Evolutionary conservation across 2,329 filamentous ascomycete species (phyloP).

Genomic region (Lasiodiplodia gonubiensis): DNA sequence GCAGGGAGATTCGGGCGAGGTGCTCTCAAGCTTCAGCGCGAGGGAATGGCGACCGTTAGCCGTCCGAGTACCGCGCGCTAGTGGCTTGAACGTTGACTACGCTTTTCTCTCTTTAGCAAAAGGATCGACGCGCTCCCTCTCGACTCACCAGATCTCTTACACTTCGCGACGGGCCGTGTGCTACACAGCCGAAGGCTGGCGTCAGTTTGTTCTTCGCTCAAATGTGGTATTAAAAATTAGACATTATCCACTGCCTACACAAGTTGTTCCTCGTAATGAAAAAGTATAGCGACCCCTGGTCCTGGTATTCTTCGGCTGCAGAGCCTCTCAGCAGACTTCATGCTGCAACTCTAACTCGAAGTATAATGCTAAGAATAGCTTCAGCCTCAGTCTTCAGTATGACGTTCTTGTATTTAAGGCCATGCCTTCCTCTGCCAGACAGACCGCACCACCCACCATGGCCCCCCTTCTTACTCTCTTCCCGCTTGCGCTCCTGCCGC

Average conservation of each 20-base stretch:
- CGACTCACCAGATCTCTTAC: background rate
- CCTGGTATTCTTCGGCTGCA: background rate
- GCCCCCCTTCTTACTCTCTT: background rate
- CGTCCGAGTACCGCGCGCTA: background rate
- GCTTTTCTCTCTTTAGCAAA: constrained; percentile 6
- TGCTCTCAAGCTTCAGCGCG: constrained; percentile 9
- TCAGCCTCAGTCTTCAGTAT: background rate
- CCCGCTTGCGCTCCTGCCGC: background rate
- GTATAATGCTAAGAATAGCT: constrained; percentile 4
- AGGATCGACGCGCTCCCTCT: constrained; percentile 17
- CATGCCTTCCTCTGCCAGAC: background rate
- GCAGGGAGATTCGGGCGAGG: background rate
- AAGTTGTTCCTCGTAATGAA: no score
- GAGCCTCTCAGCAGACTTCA: background rate
- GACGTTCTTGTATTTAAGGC: background rate
- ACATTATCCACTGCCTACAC: no score
- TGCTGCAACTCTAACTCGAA: constrained; percentile 13
- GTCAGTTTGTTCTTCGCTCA: no score
- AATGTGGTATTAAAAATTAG: no score
- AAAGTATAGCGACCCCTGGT: no score
- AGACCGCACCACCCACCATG: background rate
- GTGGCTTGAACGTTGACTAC: background rate
- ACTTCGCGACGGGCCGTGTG: background rate
- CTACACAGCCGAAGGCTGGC: no score
- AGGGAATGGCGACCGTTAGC: constrained; percentile 14